Percentiles rank a stretch among this genome's conserved stretches.
Evolutionary conservation across 2,329 filamentous ascomycete genomes (phyloP).

Genomic region (Dendryphion nanum): DNA sequence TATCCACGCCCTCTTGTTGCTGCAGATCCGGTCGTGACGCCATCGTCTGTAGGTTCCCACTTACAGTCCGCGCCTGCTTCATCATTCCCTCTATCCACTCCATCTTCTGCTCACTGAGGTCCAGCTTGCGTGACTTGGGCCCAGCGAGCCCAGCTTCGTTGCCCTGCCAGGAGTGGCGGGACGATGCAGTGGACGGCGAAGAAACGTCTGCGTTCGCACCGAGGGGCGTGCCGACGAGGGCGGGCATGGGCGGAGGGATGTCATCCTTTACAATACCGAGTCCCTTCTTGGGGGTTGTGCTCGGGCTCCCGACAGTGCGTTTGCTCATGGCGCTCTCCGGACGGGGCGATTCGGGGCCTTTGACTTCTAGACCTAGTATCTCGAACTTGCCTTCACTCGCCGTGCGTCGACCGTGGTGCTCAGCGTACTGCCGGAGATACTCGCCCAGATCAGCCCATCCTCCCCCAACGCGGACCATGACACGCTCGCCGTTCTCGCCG

Average conservation of each 20-base stretch:
- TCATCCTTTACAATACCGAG: slow-evolving; percentile 17
- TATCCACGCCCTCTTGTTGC: slow-evolving; percentile 16
- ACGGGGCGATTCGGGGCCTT: slow-evolving; percentile 22
- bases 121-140: slow-evolving; percentile 61
- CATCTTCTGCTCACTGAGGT: slow-evolving; percentile 68
- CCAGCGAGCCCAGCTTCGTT: slow-evolving; percentile 66
- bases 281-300: slow-evolving; percentile 28
- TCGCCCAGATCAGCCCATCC: slow-evolving; percentile 98
- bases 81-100: slow-evolving; percentile 83
- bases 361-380: slow-evolving; percentile 49
- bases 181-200: slow-evolving; percentile 25
- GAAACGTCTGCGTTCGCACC: slow-evolving; percentile 23
- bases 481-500: slow-evolving; percentile 83
- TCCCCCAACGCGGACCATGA: slow-evolving; percentile 97
- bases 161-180: slow-evolving; percentile 36
- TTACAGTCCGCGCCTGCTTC: slow-evolving; percentile 72
- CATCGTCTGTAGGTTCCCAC: slow-evolving; percentile 50
- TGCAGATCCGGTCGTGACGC: slow-evolving; percentile 1
- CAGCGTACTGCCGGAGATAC: slow-evolving; percentile 89
- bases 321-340: slow-evolving; percentile 8
- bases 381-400: slow-evolving; percentile 57
- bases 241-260: slow-evolving; percentile 22
- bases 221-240: slow-evolving; percentile 17
- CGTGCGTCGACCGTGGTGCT: slow-evolving; percentile 78
- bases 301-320: slow-evolving; percentile 21